These are phyloP conservation scores for Halophytophthora batemanensis DNA, from an alignment of 352 stramenopile genomes.

Conservation along the genomic window DNA sequence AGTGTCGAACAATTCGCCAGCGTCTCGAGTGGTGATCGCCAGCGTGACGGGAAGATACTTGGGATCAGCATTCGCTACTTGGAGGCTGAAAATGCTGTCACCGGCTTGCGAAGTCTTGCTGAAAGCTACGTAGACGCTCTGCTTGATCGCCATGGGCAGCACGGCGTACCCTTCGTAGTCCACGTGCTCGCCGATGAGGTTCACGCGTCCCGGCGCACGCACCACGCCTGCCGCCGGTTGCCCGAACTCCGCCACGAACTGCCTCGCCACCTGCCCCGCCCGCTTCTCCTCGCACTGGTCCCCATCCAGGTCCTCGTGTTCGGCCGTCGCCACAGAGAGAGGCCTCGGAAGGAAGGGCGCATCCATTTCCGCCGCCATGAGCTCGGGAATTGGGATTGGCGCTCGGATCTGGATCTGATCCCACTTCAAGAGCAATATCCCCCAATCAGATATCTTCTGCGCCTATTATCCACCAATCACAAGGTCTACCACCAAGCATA, in stretches of 20 bases:
- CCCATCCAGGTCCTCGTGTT: neutral
- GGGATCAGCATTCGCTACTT: slow-evolving; percentile 21
- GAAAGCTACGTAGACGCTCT: slow-evolving; percentile 60
- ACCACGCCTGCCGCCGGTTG: slow-evolving; percentile 30
- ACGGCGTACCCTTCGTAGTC: slow-evolving; percentile 88
- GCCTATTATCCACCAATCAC: too few relatives aligned
- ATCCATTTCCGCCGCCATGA: neutral
- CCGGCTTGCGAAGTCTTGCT: neutral
- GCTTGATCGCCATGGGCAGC: slow-evolving; percentile 74
- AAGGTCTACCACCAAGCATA: too few relatives aligned
- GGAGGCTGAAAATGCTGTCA: slow-evolving; percentile 5
- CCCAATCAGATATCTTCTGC: slow-evolving; percentile 9
- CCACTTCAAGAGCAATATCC: slow-evolving; percentile 8
- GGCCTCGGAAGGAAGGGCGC: slow-evolving; percentile 14
- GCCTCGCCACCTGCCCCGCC: slow-evolving; percentile 8
- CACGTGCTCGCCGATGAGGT: slow-evolving; percentile 87
- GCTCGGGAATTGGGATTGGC: too few relatives aligned
- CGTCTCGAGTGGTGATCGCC: slow-evolving; percentile 8
- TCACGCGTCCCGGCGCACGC: slow-evolving; percentile 73
- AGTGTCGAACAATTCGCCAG: neutral
- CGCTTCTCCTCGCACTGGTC: slow-evolving; percentile 1
- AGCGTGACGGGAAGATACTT: slow-evolving; percentile 18
- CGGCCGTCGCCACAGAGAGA: slow-evolving; percentile 4
- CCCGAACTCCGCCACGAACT: slow-evolving; percentile 33
- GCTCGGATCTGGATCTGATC: too few relatives aligned